A percentile compares a stretch with the other conserved stretches of the same genome.
Evolutionary conservation across 1,284 basidiomycete genomes (phyloP).

Genomic region (Puccinia triticina): DNA sequence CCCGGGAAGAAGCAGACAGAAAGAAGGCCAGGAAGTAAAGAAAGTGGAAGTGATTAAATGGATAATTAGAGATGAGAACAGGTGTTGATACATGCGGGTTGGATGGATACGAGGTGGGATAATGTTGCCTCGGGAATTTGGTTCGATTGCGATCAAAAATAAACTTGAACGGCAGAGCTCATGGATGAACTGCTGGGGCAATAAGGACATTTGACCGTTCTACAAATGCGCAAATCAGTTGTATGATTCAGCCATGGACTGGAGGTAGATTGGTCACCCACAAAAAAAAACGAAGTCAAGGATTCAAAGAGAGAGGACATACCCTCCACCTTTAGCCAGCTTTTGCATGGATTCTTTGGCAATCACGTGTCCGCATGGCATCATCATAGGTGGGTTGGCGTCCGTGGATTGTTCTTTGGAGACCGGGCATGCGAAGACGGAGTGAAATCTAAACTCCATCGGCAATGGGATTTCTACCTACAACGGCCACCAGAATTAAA

Average conservation of each 20-base stretch:
- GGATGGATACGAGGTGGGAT: background rate
- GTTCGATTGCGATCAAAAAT: constrained; percentile 65
- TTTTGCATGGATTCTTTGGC: constrained; percentile 83
- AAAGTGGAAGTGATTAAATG: background rate
- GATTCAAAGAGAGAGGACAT: constrained; percentile 60
- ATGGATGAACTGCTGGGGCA: constrained; percentile 76
- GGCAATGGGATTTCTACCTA: constrained; percentile 93
- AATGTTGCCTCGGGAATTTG: too few species aligned
- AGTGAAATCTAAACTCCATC: constrained; percentile 82
- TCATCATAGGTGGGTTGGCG: constrained; percentile 94
- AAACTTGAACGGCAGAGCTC: constrained; percentile 68
- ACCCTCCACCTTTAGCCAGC: constrained; percentile 83
- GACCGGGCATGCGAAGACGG: constrained; percentile 95
- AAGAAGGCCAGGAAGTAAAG: background rate
- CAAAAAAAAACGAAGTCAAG: background rate
- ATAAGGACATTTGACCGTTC: constrained; percentile 84
- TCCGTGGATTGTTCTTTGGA: constrained; percentile 88
- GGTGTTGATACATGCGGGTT: background rate
- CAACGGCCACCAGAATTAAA: constrained; percentile 35
- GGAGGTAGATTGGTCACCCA: background rate
- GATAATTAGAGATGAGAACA: background rate
- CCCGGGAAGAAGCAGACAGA: background rate
- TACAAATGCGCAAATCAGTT: constrained; percentile 59
- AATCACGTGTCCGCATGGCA: constrained; percentile 91
- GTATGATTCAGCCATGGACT: background rate